Conservation (phyloP, 148 eudicot species). For the Vaccinium vitisidaea region DNA sequence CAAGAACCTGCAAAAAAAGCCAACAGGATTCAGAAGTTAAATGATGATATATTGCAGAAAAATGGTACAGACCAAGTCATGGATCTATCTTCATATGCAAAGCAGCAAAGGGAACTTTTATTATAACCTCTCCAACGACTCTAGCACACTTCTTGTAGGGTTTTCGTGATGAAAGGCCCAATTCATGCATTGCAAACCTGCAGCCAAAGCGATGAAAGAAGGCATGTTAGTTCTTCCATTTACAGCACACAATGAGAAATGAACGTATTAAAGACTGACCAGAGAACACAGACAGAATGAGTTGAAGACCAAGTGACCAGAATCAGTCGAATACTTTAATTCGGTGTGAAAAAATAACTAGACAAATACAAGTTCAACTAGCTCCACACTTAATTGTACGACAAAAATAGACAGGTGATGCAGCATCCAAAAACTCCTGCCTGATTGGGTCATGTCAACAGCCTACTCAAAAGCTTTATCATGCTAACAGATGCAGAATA, state of each 20-base stretch:
- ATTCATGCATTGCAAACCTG: slow-evolving; percentile 97
- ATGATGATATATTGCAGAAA: not conserved
- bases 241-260: not conserved
- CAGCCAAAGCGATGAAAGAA: slow-evolving; percentile 9
- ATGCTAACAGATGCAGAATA: not conserved
- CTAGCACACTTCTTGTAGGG: slow-evolving; percentile 98
- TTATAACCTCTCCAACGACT: slow-evolving; percentile 93
- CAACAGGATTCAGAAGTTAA: slow-evolving; percentile 14
- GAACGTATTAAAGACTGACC: not conserved
- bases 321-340: not conserved
- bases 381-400: not conserved
- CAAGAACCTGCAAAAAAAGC: slow-evolving; percentile 63
- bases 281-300: not conserved
- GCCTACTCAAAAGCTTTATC: not conserved
- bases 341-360: not conserved
- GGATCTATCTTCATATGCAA: not conserved
- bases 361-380: not conserved
- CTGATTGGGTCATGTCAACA: not conserved
- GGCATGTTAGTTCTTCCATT: not conserved
- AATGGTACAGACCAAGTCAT: not conserved
- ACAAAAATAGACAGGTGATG: not conserved
- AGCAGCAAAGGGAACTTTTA: not conserved
- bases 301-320: not conserved
- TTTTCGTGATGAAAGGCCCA: slow-evolving; percentile 89
- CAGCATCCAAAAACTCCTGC: not conserved